Evolutionary conservation across 1,284 basidiomycete species (phyloP).

Genomic region (Gomphus bonarii): DNA sequence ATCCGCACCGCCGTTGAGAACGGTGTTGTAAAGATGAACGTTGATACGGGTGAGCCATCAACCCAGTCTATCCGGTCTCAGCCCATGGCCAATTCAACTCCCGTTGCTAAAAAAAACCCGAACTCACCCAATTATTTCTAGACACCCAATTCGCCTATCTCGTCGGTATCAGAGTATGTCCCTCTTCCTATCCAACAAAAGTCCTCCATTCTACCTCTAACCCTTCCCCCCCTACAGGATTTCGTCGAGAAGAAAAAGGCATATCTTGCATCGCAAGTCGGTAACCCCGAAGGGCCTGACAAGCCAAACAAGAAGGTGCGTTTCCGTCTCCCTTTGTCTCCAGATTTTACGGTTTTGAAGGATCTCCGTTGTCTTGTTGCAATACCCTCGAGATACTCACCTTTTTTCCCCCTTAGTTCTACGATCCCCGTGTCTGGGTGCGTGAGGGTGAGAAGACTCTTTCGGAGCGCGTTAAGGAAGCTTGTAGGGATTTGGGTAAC

Average conservation of each 20-base stretch:
- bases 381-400: conserved; percentile 2
- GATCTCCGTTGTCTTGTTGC: too few species aligned
- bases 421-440: conserved; percentile 96
- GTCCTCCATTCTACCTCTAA: neutral
- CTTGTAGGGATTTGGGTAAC: conserved; percentile 86
- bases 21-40: conserved; percentile 98
- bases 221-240: conserved; percentile 36
- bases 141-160: conserved; percentile 94
- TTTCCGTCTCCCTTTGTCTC: neutral
- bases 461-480: conserved; percentile 78
- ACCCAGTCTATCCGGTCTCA: neutral
- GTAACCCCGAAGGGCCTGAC: conserved; percentile 88
- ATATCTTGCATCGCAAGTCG: conserved; percentile 82
- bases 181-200: neutral
- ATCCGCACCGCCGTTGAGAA: conserved; percentile 86
- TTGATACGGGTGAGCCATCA: conserved; percentile 61
- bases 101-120: neutral
- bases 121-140: conserved; percentile 12
- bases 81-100: neutral
- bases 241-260: conserved; percentile 78
- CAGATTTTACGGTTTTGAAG: too few species aligned
- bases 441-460: conserved; percentile 98
- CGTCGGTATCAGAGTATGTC: conserved; percentile 67
- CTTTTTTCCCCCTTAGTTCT: conserved; percentile 40
- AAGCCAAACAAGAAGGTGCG: conserved; percentile 96